These are phyloP conservation scores for Aspergillus piperis DNA, from an alignment of 2,329 filamentous ascomycete genomes.

Conservation along the genomic window DNA sequence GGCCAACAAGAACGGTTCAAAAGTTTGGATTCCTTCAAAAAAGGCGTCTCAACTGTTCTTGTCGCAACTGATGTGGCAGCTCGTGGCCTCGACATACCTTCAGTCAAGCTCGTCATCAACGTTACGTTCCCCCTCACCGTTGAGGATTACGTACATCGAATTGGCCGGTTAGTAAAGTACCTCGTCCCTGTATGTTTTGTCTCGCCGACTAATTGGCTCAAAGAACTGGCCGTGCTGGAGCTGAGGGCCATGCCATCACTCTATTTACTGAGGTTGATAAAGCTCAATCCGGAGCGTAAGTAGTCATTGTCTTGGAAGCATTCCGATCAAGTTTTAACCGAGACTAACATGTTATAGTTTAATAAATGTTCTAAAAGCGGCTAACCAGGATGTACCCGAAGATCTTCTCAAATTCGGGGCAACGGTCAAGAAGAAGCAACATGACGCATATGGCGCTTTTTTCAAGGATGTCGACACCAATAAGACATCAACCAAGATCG, in stretches of 20 bases:
- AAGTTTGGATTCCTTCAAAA: slow-evolving; percentile 89
- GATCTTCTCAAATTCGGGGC: slow-evolving; percentile 93
- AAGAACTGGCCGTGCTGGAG: slow-evolving; percentile 88
- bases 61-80: slow-evolving; percentile 97
- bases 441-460: slow-evolving; percentile 92
- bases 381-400: slow-evolving; percentile 86
- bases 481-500: slow-evolving; percentile 88
- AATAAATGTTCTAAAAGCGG: slow-evolving; percentile 92
- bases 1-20: slow-evolving; percentile 84
- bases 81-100: slow-evolving; percentile 89
- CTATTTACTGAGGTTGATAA: slow-evolving; percentile 97
- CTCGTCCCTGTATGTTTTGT: neutral
- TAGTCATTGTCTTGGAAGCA: slow-evolving; percentile 29
- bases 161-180: slow-evolving; percentile 59
- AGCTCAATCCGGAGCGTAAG: slow-evolving; percentile 81
- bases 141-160: slow-evolving; percentile 96
- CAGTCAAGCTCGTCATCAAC: slow-evolving; percentile 93
- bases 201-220: slow-evolving; percentile 14
- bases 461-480: slow-evolving; percentile 86
- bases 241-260: slow-evolving; percentile 84
- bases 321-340: neutral
- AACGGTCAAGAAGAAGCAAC: slow-evolving; percentile 98
- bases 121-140: slow-evolving; percentile 93
- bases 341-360: slow-evolving; percentile 55
- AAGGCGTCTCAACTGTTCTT: slow-evolving; percentile 75